A percentile compares a stretch with the other conserved stretches of the same genome.
phyloP scores from a whole-genome alignment of 1,139 yeast species.

The Saccharomyces hybrid region DNA sequence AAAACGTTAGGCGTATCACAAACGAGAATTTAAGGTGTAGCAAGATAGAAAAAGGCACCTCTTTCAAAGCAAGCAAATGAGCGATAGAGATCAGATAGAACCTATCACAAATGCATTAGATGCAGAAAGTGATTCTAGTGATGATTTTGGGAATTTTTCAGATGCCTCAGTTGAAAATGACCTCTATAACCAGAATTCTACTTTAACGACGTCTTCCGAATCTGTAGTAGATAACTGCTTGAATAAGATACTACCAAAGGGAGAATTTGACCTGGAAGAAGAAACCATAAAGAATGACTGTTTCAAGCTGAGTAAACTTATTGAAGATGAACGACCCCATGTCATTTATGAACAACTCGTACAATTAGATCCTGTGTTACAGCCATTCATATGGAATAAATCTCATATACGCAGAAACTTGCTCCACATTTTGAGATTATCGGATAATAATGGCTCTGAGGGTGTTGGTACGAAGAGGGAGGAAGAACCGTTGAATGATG shows the following conservation, averaged over 20 bases:
- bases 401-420: constrained; percentile 21
- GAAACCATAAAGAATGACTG: background rate
- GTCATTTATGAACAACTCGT: constrained; percentile 28
- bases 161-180: constrained; percentile 25
- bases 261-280: background rate
- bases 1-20: background rate
- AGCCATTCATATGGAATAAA: constrained; percentile 26
- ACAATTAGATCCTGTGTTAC: constrained; percentile 15
- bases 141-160: constrained; percentile 31
- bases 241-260: constrained; percentile 5
- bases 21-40: background rate
- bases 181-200: background rate
- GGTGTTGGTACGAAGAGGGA: constrained; percentile 5
- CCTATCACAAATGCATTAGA: background rate
- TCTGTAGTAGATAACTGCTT: constrained; percentile 3
- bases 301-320: constrained; percentile 12
- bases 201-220: background rate
- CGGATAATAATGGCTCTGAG: constrained; percentile 7
- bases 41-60: background rate
- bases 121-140: constrained; percentile 14
- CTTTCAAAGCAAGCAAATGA: background rate
- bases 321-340: constrained; percentile 23
- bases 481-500: constrained; percentile 15
- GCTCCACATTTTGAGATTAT: constrained; percentile 22
- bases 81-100: background rate